Percentiles rank a stretch among this genome's conserved stretches.
Evolutionary conservation across 495 filamentous ascomycete species (phyloP).

Genomic region (Parathielavia appendiculata): DNA sequence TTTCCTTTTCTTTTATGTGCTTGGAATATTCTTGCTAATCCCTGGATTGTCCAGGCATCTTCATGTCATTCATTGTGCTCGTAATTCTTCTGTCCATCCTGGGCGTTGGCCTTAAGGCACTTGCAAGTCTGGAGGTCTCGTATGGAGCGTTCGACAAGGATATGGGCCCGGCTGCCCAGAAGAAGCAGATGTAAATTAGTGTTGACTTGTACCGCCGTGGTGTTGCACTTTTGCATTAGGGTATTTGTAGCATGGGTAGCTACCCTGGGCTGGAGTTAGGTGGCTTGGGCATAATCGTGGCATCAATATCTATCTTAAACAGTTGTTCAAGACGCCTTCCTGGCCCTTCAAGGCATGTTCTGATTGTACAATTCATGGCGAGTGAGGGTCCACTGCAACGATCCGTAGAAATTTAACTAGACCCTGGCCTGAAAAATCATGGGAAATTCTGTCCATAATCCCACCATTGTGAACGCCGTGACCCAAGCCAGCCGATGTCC

Average conservation of each 20-base stretch:
- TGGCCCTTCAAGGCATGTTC: background rate
- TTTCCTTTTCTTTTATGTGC: background rate
- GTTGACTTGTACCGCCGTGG: background rate
- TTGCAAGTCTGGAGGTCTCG: conserved; percentile 75
- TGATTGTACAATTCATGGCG: background rate
- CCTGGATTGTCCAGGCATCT: conserved; percentile 45
- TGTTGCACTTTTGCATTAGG: conserved; percentile 1
- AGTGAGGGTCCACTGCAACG: background rate
- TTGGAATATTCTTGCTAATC: background rate
- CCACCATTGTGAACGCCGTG: conserved; percentile 8
- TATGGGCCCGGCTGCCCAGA: conserved; percentile 78
- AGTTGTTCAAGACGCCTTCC: background rate
- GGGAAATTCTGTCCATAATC: background rate
- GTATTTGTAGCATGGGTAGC: conserved; percentile 19
- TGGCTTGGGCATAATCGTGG: conserved; percentile 15
- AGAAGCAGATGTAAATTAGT: conserved; percentile 61
- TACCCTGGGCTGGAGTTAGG: conserved; percentile 18
- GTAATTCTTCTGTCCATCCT: conserved; percentile 69
- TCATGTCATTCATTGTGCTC: conserved; percentile 63
- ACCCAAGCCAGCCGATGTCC: background rate
- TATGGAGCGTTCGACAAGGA: conserved; percentile 97
- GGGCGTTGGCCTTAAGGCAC: conserved; percentile 66
- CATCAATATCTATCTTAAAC: conserved; percentile 9
- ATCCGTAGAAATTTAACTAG: no score
- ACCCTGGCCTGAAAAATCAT: background rate